Percentiles rank a stretch among this genome's conserved stretches.
Conservation (phyloP, 2,329 filamentous ascomycete genomes). For the Ploettnerulaceae sp. region DNA sequence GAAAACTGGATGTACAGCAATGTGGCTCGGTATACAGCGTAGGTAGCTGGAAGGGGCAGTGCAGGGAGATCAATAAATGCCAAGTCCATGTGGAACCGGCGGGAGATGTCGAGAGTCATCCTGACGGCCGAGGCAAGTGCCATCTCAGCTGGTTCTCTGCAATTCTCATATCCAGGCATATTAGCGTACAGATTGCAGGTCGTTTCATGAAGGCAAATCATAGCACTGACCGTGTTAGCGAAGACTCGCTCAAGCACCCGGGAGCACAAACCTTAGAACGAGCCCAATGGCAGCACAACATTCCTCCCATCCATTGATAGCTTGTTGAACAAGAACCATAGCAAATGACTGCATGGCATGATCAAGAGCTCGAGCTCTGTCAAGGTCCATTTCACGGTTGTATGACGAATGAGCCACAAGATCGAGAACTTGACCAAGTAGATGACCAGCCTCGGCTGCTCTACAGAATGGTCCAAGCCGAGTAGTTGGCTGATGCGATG, state of each 20-base stretch:
- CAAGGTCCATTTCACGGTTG: constrained; percentile 12
- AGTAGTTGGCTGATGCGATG: constrained; percentile 19
- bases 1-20: constrained; percentile 24
- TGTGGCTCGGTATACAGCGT: constrained; percentile 19
- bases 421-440: constrained; percentile 20
- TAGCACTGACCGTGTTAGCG: constrained; percentile 18
- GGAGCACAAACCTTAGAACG: constrained; percentile 15
- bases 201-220: constrained; percentile 20
- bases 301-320: constrained; percentile 25
- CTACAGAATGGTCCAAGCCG: constrained; percentile 23
- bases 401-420: constrained; percentile 15
- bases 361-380: constrained; percentile 13
- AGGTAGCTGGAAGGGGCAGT: constrained; percentile 22
- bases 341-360: constrained; percentile 13
- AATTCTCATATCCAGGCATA: background rate
- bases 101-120: constrained; percentile 24
- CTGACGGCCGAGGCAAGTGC: constrained; percentile 21
- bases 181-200: constrained; percentile 11
- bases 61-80: constrained; percentile 21
- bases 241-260: background rate
- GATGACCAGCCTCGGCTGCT: constrained; percentile 19
- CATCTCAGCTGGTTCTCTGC: constrained; percentile 17
- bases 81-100: constrained; percentile 21
- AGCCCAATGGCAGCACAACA: constrained; percentile 24
- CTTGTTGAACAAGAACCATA: constrained; percentile 17